A percentile compares a stretch with the other conserved stretches of the same genome.
phyloP scores from a whole-genome alignment of 1,139 yeast species.

The Candida glucosophila region DNA sequence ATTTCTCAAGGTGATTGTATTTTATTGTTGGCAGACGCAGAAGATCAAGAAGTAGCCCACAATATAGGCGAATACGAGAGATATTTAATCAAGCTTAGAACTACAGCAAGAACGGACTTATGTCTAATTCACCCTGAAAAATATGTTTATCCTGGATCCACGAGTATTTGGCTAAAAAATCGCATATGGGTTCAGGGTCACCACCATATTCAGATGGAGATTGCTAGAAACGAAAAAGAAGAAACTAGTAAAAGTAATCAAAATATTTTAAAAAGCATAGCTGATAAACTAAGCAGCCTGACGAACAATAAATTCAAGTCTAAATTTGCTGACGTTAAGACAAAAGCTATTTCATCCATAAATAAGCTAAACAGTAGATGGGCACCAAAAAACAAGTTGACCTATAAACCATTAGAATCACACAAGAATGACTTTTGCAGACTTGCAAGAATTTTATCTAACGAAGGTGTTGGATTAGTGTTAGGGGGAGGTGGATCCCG shows the following conservation, averaged over 20 bases:
- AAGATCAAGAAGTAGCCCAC: slow-evolving; percentile 51
- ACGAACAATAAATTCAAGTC: slow-evolving; percentile 27
- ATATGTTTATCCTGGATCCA: slow-evolving; percentile 75
- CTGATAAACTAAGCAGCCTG: slow-evolving; percentile 25
- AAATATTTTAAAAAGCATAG: slow-evolving; percentile 27
- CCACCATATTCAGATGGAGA: slow-evolving; percentile 72
- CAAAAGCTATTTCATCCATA: slow-evolving; percentile 18
- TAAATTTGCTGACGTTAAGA: slow-evolving; percentile 25
- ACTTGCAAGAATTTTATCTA: slow-evolving; percentile 80
- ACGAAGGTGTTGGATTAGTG: slow-evolving; percentile 89
- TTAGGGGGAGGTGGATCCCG: slow-evolving; percentile 98
- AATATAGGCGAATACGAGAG: slow-evolving; percentile 82
- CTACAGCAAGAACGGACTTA: slow-evolving; percentile 84
- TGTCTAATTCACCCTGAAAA: slow-evolving; percentile 79
- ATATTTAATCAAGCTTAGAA: slow-evolving; percentile 61
- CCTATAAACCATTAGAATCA: slow-evolving; percentile 39
- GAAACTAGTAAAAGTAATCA: slow-evolving; percentile 8
- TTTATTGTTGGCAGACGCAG: slow-evolving; percentile 60
- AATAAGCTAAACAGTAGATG: slow-evolving; percentile 13
- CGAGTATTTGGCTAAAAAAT: slow-evolving; percentile 75
- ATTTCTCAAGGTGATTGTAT: slow-evolving; percentile 93
- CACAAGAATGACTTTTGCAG: slow-evolving; percentile 88
- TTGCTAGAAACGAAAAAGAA: slow-evolving; percentile 14
- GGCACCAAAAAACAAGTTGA: slow-evolving; percentile 5
- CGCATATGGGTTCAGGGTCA: slow-evolving; percentile 90